phyloP scores from a whole-genome alignment of 768 basidiomycete species.

The Russula emetica region DNA sequence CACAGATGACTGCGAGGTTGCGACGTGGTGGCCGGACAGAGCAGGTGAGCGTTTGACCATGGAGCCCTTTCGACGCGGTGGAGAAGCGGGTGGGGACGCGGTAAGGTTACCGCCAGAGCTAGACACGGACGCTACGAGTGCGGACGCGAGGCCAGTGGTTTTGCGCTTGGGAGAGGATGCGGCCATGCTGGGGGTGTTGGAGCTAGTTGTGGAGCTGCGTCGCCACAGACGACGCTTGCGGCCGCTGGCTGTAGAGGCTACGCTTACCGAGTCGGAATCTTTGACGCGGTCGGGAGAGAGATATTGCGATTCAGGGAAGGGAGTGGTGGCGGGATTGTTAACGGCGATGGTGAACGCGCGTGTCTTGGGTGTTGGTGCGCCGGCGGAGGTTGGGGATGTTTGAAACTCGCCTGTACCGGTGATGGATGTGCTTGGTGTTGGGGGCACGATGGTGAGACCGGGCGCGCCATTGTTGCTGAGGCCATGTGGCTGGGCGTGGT shows the following conservation, averaged over 20 bases:
- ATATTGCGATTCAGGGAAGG: conserved; percentile 3
- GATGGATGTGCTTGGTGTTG: conserved; percentile 48
- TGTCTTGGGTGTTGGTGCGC: neutral
- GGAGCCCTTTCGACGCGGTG: conserved; percentile 7
- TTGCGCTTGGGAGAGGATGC: conserved; percentile 33
- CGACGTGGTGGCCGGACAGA: conserved; percentile 12
- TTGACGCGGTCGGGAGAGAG: conserved; percentile 22
- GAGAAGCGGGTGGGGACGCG: conserved; percentile 6
- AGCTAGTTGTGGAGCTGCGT: conserved; percentile 16
- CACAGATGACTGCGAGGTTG: conserved; percentile 24
- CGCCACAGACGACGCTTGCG: conserved; percentile 25
- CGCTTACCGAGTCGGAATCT: conserved; percentile 28
- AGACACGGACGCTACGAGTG: conserved; percentile 64
- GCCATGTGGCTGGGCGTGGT: neutral
- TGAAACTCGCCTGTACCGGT: conserved; percentile 27
- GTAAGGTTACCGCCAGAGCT: neutral
- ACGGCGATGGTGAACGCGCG: conserved; percentile 13
- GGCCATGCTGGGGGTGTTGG: neutral
- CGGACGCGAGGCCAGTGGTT: conserved; percentile 60
- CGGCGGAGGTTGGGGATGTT: conserved; percentile 8
- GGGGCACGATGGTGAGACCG: conserved; percentile 31
- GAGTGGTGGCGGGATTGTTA: neutral
- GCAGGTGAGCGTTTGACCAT: conserved; percentile 21
- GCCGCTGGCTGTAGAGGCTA: conserved; percentile 27
- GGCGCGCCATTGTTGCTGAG: conserved; percentile 1